Conservation (phyloP, 352 stramenopile species). For the Pythium pectinolyticum region DNA sequence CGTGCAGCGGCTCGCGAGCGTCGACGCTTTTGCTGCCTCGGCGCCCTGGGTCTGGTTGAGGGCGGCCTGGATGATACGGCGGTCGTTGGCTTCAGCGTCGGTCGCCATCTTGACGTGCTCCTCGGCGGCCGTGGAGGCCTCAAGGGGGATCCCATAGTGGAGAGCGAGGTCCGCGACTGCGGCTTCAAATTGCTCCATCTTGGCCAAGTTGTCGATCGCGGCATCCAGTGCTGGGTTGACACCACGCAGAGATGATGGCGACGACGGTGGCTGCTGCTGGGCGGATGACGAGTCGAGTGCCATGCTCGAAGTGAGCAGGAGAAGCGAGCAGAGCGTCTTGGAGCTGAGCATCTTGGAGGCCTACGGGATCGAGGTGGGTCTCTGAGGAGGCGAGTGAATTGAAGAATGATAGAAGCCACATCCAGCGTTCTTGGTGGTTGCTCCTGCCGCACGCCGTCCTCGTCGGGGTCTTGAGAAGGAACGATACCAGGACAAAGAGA, state of each 20-base stretch:
- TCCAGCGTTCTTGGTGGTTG: too few relatives aligned
- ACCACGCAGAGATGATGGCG: conserved; percentile 9
- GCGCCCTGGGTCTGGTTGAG: conserved; percentile 10
- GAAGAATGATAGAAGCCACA: too few relatives aligned
- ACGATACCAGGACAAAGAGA: too few relatives aligned
- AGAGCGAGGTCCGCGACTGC: conserved; percentile 30
- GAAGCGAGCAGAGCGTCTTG: conserved; percentile 20
- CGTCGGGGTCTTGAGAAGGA: too few relatives aligned
- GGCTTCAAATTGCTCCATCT: conserved; percentile 31
- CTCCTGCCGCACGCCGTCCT: too few relatives aligned
- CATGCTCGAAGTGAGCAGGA: conserved; percentile 4
- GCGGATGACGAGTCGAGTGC: conserved; percentile 5
- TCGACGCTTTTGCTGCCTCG: background rate
- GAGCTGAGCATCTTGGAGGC: conserved; percentile 21
- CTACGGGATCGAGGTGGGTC: background rate
- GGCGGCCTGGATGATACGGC: conserved; percentile 21
- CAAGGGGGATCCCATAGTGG: conserved; percentile 33
- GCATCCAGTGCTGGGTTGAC: conserved; percentile 21
- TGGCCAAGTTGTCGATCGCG: conserved; percentile 24
- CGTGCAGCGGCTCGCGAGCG: conserved; percentile 27
- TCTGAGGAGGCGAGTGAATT: background rate
- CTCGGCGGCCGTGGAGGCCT: conserved; percentile 21
- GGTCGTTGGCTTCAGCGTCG: conserved; percentile 22
- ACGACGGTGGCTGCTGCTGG: background rate
- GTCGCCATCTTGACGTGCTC: conserved; percentile 28